Evolutionary conservation across 768 basidiomycete species (phyloP), one percentile per base, ranked within the genome.

Genomic region (Phylloporus rhodoxanthus): DNA sequence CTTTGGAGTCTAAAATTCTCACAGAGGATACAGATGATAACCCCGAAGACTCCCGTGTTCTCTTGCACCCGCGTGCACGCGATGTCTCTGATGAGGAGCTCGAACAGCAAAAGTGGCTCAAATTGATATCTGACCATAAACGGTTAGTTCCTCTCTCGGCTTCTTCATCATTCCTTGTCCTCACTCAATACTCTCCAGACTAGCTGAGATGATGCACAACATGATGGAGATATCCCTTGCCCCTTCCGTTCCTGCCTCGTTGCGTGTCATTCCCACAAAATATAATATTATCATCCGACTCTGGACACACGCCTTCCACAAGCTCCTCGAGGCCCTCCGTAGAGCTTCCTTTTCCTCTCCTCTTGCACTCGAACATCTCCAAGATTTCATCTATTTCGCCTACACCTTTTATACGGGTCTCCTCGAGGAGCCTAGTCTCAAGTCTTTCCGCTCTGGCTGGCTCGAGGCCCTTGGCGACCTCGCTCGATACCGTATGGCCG

Each of bases 381-480:
- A 92, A 61, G 93, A 93, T 54, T 94, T 93, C 57, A 91, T 96
- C 37, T 91, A 93, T 59, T 96, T 91, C 56, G 88, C 95, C 0
- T 99, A 98, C 70, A 84, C 83, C 0, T 95, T 94, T 60, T 98
- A 98, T 71, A 86, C 92, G 0, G 82, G 85, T 33, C 77, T 98
- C 2, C 73, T 92, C 43, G 95, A 97, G 61, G 87, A 96, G 63
- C 81, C 78, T 8, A 75, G 73, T 1, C 76, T 98, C 39, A 69
- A 65, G 2, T 65, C 71, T 7, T 96, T 91, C 73, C 82, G 84
- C 51, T 72, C 79, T 2, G 84, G 85, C 15, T 99, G 96, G 96
- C 80, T 98, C 45, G 96, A 99, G 66, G 91, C 94, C 4, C 82
- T 99, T 14, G 96, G 96, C 20, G 96, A 99, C 68, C 77, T 99